Percentiles rank a stretch among this genome's conserved stretches.
These are phyloP conservation scores for Pyrrhoderma lamaoense DNA, from an alignment of 1,284 basidiomycete species.

Conservation along the genomic window DNA sequence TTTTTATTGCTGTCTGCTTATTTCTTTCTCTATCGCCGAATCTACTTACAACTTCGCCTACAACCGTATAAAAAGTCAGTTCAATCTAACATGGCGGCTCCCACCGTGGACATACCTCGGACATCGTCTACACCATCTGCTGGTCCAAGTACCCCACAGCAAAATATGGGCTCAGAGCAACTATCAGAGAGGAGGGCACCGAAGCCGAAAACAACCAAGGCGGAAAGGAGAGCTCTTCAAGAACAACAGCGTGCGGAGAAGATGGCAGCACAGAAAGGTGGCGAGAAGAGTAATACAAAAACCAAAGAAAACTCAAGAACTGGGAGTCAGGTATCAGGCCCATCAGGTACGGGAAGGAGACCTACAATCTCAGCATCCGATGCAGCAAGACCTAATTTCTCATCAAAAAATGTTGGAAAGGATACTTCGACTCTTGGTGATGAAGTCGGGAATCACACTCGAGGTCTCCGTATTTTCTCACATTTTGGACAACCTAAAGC, in stretches of 20 bases:
- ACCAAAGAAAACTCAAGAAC: slow-evolving; percentile 11
- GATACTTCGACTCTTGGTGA: slow-evolving; percentile 20
- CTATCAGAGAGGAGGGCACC: slow-evolving; percentile 19
- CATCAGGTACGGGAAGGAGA: slow-evolving; percentile 5
- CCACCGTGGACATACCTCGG: not conserved
- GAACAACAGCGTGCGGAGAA: slow-evolving; percentile 77
- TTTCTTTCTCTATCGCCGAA: no score
- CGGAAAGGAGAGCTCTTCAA: slow-evolving; percentile 72
- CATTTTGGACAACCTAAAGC: slow-evolving; percentile 74
- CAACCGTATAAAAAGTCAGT: no score
- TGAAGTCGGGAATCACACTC: slow-evolving; percentile 31
- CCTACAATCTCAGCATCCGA: slow-evolving; percentile 12
- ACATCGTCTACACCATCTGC: not conserved
- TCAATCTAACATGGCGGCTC: slow-evolving; percentile 5
- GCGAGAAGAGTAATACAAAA: slow-evolving; percentile 19
- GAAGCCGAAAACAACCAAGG: slow-evolving; percentile 69
- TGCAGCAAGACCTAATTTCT: slow-evolving; percentile 13
- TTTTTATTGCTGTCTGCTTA: no score
- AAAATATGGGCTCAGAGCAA: slow-evolving; percentile 31
- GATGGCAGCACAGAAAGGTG: slow-evolving; percentile 27
- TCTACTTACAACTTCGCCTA: no score
- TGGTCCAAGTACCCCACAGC: slow-evolving; percentile 18
- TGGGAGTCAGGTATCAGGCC: not conserved
- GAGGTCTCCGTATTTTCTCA: slow-evolving; percentile 70
- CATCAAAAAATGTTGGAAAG: slow-evolving; percentile 17